A percentile compares a stretch with the other conserved stretches of the same genome.
These are phyloP conservation scores for Hanseniaspora sp. DNA, from an alignment of 1,139 yeast species.

Conservation along the genomic window DNA sequence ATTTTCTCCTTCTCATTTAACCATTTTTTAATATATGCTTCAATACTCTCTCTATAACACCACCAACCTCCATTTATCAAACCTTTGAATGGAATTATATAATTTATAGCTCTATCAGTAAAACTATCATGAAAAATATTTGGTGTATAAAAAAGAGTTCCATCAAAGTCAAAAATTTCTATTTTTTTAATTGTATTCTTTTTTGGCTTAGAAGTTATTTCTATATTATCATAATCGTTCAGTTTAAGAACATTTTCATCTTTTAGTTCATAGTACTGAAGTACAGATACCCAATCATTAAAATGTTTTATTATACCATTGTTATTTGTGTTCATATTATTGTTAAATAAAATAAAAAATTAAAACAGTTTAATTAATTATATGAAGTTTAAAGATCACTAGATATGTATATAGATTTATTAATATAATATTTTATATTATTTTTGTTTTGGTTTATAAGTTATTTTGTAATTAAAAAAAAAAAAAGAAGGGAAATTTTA, in stretches of 20 bases:
- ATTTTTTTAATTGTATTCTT: conserved; percentile 24
- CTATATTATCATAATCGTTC: background rate
- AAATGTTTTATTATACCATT: background rate
- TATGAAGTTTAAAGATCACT: too few species aligned
- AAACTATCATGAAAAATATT: conserved; percentile 13
- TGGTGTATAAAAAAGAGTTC: conserved; percentile 38
- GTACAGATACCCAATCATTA: background rate
- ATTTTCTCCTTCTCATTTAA: conserved; percentile 14
- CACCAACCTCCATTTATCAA: conserved; percentile 40
- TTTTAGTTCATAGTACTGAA: conserved; percentile 6
- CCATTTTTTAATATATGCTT: conserved; percentile 31
- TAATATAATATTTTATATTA: too few species aligned
- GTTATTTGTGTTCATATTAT: background rate
- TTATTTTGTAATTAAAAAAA: too few species aligned
- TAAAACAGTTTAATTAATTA: too few species aligned
- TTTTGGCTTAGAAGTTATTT: background rate
- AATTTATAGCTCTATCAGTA: conserved; percentile 5
- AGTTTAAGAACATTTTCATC: background rate
- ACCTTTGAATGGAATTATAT: conserved; percentile 22
- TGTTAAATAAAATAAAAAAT: too few species aligned
- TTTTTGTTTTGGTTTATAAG: too few species aligned
- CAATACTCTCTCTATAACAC: conserved; percentile 32
- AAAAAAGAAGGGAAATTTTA: too few species aligned
- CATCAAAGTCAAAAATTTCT: conserved; percentile 41
- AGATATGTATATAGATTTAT: too few species aligned